These are phyloP conservation scores for Dentipellis sp. DNA, from an alignment of 768 basidiomycete species.

Conservation along the genomic window DNA sequence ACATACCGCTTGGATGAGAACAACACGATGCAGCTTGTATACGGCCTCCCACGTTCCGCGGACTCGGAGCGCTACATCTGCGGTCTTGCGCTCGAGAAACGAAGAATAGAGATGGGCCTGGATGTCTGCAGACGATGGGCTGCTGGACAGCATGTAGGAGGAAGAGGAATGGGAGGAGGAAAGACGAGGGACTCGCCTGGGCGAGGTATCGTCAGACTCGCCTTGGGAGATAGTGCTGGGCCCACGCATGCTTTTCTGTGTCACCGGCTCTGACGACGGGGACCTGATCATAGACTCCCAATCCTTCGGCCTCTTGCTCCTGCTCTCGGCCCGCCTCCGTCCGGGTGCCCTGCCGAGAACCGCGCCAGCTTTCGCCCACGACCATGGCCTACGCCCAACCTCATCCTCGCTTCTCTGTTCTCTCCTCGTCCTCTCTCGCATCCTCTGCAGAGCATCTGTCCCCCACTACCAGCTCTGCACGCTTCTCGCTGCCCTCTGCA, in stretches of 20 bases:
- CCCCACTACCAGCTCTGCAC: slow-evolving; percentile 51
- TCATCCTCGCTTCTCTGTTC: slow-evolving; percentile 58
- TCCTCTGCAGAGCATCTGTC: slow-evolving; percentile 37
- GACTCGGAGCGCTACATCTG: slow-evolving; percentile 71
- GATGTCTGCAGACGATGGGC: slow-evolving; percentile 43
- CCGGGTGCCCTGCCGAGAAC: neutral
- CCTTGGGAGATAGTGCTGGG: neutral
- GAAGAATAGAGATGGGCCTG: slow-evolving; percentile 72
- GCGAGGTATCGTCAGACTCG: neutral
- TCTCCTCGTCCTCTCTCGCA: slow-evolving; percentile 45
- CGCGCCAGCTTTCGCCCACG: slow-evolving; percentile 2
- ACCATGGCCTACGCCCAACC: slow-evolving; percentile 46
- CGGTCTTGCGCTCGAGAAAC: slow-evolving; percentile 60
- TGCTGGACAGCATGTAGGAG: slow-evolving; percentile 28
- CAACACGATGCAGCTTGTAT: slow-evolving; percentile 76
- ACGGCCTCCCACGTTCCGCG: slow-evolving; percentile 59
- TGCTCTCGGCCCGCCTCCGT: neutral
- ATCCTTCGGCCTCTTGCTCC: too few relatives aligned
- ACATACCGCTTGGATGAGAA: slow-evolving; percentile 77
- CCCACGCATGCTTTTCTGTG: too few relatives aligned
- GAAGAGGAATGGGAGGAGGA: neutral
- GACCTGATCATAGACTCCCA: too few relatives aligned
- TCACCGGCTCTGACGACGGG: too few relatives aligned
- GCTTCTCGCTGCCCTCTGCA: slow-evolving; percentile 61
- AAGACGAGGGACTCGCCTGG: neutral